Evolutionary conservation across 768 basidiomycete species (phyloP), one percentile per base, ranked within the genome.

Genomic region (Clavulina sp.): DNA sequence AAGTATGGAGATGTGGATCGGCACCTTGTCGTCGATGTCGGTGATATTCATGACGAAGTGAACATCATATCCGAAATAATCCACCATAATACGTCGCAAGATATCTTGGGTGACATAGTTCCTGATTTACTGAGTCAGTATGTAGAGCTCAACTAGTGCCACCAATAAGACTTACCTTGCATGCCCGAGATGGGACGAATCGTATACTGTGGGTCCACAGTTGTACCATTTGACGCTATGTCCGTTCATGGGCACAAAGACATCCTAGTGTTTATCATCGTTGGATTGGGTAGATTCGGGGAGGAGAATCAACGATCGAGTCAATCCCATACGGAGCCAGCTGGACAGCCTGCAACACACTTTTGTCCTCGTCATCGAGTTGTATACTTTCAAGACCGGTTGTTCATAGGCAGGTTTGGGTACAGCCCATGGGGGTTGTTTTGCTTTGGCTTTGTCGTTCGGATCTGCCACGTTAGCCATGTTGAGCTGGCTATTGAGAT

Each of bases 21-120:
- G 50, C 54, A 85, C 93, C 78, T 99, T 99, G 74, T 97, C 95
- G 61, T 99, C 95, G 55, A 99, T 95, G 65, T 99, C 93, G 3
- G 95, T 99, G 59, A 99, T 78, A 65, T 99, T 99, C 89, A 95
- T 95, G 41, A 97, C 93, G 62, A 97, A 95, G 64, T 96, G 88
- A 52, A 99, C 83, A 62, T 97, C 86, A 61, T 92, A 97, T 24
- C 86, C 84, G 66, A 97, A 97, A 67, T 93, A 97, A 68, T 97
- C 89, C 1, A 81, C 73, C 71, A 97, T 70, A 49, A 99, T 86
- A 47, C 95, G 71, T 51, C 91, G 73, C 33, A 96, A 69, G 56
- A 93, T 76, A 64, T 96, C 92, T 65, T 93, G 88, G 1, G 89
- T 87, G 30, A 96, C 83, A 68, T 99, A 99, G 70, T 95, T 96